phyloP scores from a whole-genome alignment of 257 asterid species.

The Rubia yunnanensis region DNA sequence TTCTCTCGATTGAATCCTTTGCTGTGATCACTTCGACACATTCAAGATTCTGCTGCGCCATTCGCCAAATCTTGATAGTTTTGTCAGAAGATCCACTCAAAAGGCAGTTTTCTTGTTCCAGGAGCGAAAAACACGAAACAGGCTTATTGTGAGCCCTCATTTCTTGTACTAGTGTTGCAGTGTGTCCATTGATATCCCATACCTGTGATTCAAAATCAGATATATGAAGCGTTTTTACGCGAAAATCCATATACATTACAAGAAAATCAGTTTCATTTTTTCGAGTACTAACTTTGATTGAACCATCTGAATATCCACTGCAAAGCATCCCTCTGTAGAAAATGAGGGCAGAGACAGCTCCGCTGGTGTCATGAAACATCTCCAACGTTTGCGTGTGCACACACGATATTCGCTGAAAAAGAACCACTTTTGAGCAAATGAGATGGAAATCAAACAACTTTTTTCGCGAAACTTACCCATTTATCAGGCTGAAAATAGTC shows the following conservation, averaged over 20 bases:
- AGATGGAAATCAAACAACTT: not conserved
- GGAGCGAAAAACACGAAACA: slow-evolving; percentile 67
- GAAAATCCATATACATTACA: no score
- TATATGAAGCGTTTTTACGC: no score
- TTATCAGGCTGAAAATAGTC: slow-evolving; percentile 89
- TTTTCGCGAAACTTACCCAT: slow-evolving; percentile 60
- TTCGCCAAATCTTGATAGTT: slow-evolving; percentile 84
- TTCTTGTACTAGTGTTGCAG: slow-evolving; percentile 48
- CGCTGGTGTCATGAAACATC: slow-evolving; percentile 43
- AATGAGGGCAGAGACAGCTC: slow-evolving; percentile 79
- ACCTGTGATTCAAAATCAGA: slow-evolving; percentile 34
- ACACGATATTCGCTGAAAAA: slow-evolving; percentile 79
- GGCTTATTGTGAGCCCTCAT: slow-evolving; percentile 61
- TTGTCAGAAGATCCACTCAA: slow-evolving; percentile 79
- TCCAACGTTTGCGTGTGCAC: slow-evolving; percentile 83
- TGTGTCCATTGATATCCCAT: slow-evolving; percentile 82
- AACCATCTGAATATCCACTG: slow-evolving; percentile 88
- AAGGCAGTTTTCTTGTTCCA: slow-evolving; percentile 66
- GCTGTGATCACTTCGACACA: slow-evolving; percentile 60
- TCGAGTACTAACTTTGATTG: slow-evolving; percentile 48
- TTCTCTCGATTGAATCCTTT: slow-evolving; percentile 55
- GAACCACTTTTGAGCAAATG: not conserved
- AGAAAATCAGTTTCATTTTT: no score
- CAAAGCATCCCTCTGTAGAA: slow-evolving; percentile 67
- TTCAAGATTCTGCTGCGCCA: slow-evolving; percentile 47